A percentile compares a stretch with the other conserved stretches of the same genome.
These are phyloP conservation scores for Gossypium schwendimanii DNA, from an alignment of 441 rosid species.

Conservation along the genomic window DNA sequence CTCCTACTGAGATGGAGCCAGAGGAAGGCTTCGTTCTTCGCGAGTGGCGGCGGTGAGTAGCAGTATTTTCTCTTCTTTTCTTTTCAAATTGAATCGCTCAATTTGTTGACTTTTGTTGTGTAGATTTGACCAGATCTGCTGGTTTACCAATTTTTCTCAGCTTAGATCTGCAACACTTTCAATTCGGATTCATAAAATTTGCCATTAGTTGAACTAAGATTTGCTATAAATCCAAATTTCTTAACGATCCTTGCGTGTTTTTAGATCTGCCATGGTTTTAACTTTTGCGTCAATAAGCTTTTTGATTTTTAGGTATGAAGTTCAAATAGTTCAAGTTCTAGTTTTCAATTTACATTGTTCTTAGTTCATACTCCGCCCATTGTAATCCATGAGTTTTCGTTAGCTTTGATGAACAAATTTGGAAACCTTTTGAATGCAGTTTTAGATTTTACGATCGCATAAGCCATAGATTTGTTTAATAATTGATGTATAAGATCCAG, in stretches of 20 bases:
- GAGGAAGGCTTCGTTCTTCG: slow-evolving; percentile 63
- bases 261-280: neutral
- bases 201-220: neutral
- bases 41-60: slow-evolving; percentile 71
- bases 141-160: slow-evolving; percentile 5
- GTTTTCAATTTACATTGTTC: neutral
- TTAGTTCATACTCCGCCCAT: neutral
- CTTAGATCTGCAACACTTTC: slow-evolving; percentile 9
- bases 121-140: slow-evolving; percentile 25
- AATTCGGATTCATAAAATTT: neutral
- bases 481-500: slow-evolving; percentile 2
- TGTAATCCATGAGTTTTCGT: neutral
- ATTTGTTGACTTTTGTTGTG: slow-evolving; percentile 1
- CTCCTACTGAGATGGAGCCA: slow-evolving; percentile 49
- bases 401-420: neutral
- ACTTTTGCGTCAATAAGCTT: neutral
- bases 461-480: neutral
- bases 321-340: slow-evolving; percentile 5
- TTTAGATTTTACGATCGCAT: neutral
- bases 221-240: neutral
- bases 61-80: neutral
- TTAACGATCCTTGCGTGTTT: slow-evolving; percentile 1
- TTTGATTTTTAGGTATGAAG: neutral
- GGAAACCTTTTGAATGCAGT: neutral
- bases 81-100: neutral